Evolutionary conservation across 2,329 filamentous ascomycete genomes (phyloP), one percentile per base, ranked within the genome.

Genomic region (Diaporthe sp.): DNA sequence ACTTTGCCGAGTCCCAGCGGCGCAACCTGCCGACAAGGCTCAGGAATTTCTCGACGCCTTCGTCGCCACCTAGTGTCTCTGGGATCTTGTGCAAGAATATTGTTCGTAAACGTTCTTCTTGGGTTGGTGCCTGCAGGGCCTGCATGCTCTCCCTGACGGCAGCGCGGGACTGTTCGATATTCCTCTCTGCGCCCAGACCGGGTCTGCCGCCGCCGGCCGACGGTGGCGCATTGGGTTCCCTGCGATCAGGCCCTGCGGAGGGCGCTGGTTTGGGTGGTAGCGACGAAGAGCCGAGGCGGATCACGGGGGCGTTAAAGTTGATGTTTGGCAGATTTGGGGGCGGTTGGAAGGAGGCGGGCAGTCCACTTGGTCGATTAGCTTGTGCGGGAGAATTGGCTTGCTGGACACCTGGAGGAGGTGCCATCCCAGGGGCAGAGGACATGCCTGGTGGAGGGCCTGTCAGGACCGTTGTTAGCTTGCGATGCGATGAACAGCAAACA

Each of bases 281-380:
- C 1, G 79, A 77, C 35, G 76, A 77, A 17, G 95, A 96, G 55
- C 96, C 97, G 60, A 99, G 90, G 72, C 97, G 94, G 81, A 99
- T 98, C 75, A 98, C 95, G 73, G 96, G 96, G 47, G 97, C 97
- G 81, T 94, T 97, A 87, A 98, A 98, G 87, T 99, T 98, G 87
- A 99, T 98, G 83, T 97, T 97, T 69, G 96, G 95, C 89, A 98
- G 94, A 82, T 97, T 98, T 68, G 94, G 88, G 13, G 96, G 96
- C 66, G 95, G 92, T 86, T 97, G 94, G 85, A 98, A 98, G 84
- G 92, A 95, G 75, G 92, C 87, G 76, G 95, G 95, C 77, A 97
- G 92, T 80, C 91, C 92, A 83, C 90, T 94, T 82, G 94, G 94
- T 87, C 94, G 92, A 86, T 92, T 94, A 86, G 94, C 90, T 87